Evolutionary conservation across 257 asterid species (phyloP).

Genomic region (Misopates orontium): DNA sequence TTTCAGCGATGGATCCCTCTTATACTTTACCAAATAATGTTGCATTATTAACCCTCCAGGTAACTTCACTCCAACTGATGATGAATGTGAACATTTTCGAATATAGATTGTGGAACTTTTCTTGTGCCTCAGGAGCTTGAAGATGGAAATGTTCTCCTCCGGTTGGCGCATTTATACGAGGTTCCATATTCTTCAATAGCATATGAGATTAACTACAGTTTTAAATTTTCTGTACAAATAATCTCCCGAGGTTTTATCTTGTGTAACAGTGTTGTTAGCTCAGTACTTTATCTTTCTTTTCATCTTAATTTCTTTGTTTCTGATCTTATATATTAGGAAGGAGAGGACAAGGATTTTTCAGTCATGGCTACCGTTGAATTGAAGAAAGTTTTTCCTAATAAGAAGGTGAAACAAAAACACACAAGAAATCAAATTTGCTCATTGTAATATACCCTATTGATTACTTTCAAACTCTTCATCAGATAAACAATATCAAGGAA

Average conservation of each 20-base stretch:
- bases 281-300: neutral
- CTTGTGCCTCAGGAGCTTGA: constrained; percentile 69
- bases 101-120: neutral
- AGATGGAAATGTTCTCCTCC: constrained; percentile 64
- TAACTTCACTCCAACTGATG: constrained; percentile 27
- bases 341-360: constrained; percentile 86
- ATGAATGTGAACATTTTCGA: neutral
- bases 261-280: neutral
- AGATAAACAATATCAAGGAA: constrained; percentile 58
- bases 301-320: neutral
- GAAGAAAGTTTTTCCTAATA: constrained; percentile 64
- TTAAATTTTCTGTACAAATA: neutral
- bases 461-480: constrained; percentile 15
- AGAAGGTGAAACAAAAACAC: constrained; percentile 49
- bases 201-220: neutral
- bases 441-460: neutral
- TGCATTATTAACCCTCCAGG: constrained; percentile 89
- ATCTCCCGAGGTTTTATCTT: neutral
- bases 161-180: constrained; percentile 96
- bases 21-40: constrained; percentile 84
- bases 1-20: constrained; percentile 77
- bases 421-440: neutral
- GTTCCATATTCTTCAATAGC: constrained; percentile 39
- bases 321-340: constrained; percentile 51
- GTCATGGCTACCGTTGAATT: constrained; percentile 63